Conservation (phyloP, 352 stramenopile species). For the Discostella stelligera region DNA sequence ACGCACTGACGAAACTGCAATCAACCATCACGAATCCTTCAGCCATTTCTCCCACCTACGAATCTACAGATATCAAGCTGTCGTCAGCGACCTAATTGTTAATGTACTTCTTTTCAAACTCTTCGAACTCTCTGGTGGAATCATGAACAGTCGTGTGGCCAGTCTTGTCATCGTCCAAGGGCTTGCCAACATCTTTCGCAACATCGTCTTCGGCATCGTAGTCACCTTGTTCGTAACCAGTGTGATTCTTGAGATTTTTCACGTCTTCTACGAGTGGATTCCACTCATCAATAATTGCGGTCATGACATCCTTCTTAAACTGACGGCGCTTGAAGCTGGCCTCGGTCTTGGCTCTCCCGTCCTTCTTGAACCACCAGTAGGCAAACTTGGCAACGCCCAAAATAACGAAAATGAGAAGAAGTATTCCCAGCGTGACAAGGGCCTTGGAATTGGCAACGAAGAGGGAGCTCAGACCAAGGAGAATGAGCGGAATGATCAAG, state of each 20-base stretch:
- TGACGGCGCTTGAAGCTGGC: constrained; percentile 34
- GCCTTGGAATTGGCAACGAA: constrained; percentile 57
- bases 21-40: not conserved
- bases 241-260: constrained; percentile 42
- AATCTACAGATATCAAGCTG: not conserved
- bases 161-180: constrained; percentile 4
- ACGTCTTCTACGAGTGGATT: constrained; percentile 18
- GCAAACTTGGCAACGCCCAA: constrained; percentile 37
- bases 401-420: constrained; percentile 53
- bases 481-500: constrained; percentile 59
- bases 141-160: not conserved
- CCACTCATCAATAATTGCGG: constrained; percentile 44
- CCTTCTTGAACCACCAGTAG: constrained; percentile 63
- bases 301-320: constrained; percentile 17
- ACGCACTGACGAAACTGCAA: not conserved
- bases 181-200: not conserved
- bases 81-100: not conserved
- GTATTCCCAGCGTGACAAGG: constrained; percentile 59
- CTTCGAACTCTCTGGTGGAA: not conserved
- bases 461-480: constrained; percentile 64
- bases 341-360: constrained; percentile 36
- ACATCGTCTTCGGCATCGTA: constrained; percentile 15
- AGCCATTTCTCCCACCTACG: too few relatives aligned
- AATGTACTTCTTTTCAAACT: not conserved
- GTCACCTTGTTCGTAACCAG: constrained; percentile 39